These are phyloP conservation scores for Didymella sp. DNA, from an alignment of 2,329 filamentous ascomycete species.

Conservation along the genomic window DNA sequence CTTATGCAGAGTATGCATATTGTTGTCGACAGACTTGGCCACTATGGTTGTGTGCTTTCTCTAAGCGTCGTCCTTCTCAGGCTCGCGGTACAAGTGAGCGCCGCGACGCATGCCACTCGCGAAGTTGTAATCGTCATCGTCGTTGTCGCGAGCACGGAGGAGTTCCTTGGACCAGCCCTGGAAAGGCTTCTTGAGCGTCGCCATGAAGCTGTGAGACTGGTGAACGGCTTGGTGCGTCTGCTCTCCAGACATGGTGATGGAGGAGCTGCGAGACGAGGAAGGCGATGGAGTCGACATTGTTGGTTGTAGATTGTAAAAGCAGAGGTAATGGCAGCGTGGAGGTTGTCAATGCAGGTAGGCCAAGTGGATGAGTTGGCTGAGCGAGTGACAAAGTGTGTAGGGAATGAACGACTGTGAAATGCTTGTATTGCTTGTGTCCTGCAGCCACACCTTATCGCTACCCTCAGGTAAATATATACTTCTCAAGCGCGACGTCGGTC, in stretches of 20 bases:
- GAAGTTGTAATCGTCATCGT: conserved; percentile 50
- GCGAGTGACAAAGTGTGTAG: background rate
- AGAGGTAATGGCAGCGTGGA: background rate
- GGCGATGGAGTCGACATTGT: conserved; percentile 15
- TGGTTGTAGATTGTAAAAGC: background rate
- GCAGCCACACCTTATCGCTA: background rate
- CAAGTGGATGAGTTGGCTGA: background rate
- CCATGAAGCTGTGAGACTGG: conserved; percentile 17
- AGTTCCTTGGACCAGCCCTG: conserved; percentile 46
- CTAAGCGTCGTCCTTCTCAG: conserved; percentile 1
- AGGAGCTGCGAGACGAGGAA: conserved; percentile 13
- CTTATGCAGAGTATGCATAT: too few species aligned
- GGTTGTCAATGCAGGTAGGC: background rate
- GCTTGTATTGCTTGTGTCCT: conserved; percentile 2
- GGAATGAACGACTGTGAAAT: background rate
- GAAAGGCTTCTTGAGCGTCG: conserved; percentile 44
- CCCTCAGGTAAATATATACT: conserved; percentile 1
- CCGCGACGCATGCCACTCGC: conserved; percentile 32
- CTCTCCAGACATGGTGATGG: conserved; percentile 5
- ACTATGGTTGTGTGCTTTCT: background rate
- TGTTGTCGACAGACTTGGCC: too few species aligned
- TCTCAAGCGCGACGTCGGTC: background rate
- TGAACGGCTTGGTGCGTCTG: background rate
- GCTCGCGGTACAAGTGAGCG: conserved; percentile 18
- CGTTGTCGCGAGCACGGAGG: conserved; percentile 40